Evolutionary conservation across 768 basidiomycete genomes (phyloP), one percentile per base, ranked within the genome.

Genomic region (Hebeloma cylindrosporum): DNA sequence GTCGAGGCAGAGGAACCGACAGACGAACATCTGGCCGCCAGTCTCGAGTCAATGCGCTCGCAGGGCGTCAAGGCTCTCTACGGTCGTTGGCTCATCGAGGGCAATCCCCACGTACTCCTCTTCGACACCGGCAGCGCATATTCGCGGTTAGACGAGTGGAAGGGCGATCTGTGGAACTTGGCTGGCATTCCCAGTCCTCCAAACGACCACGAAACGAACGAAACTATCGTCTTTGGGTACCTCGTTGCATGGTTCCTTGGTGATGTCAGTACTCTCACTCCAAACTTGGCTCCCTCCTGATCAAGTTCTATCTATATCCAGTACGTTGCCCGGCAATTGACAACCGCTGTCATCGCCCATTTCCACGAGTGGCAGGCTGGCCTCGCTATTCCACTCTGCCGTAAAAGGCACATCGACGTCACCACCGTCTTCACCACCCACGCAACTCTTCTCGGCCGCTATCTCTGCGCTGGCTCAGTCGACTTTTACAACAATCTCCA

Each of bases 301-400:
- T 13, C 33, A 39, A 29, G 23, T 44, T 50, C 25, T 43, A 47
- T 23, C 33, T 34, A 25, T 23, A 42, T 35, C 2, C 62, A 93
- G 89, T 93, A 91, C 60, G 83, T 90, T 29, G 60, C 87, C 20
- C 82, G 82, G 31, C 90, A 96, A 62, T 77, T 87, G 23, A 72
- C 77, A 41, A 89, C 83, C 4, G 93, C 94, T 13, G 90, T 98
- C 57, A 78, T 98, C 46, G 94, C 93, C 53, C 96, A 99, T 68
- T 96, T 99, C 74, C 96, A 99, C 66, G 96, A 99, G 68, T 99
- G 96, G 96, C 96, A 98, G 64, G 95, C 93, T 7, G 94, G 95
- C 33, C 82, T 96, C 34, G 92, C 94, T 18, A 96, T 97, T 44
- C 86, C 92, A 6, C 78, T 98, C 10, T 95, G 92, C 67, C 78